Conservation (phyloP, 306 rosid species). For the Psophocarpus tetragonolobus region DNA sequence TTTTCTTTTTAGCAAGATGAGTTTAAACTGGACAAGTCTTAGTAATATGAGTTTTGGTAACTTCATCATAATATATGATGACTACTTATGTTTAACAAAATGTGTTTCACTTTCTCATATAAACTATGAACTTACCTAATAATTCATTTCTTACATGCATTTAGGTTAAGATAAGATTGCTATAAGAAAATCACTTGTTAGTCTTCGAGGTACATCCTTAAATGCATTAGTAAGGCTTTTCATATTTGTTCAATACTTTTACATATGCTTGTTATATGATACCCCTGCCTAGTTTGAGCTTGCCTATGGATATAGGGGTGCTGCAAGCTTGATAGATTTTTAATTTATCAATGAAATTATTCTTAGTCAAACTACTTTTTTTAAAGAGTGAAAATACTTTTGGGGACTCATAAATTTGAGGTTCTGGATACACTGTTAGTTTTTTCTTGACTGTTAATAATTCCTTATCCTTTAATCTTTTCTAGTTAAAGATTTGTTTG, state of each 20-base stretch:
- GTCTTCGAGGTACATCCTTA: conserved; percentile 51
- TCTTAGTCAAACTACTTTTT: conserved; percentile 13
- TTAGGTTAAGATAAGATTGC: conserved; percentile 58
- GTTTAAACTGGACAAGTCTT: not conserved
- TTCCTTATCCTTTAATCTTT: conserved; percentile 28
- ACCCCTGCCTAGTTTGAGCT: not conserved
- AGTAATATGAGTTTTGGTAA: not conserved
- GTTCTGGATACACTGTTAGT: conserved; percentile 76
- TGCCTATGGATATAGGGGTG: not conserved
- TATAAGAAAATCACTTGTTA: conserved; percentile 35
- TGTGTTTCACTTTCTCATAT: conserved; percentile 7
- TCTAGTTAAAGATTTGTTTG: not conserved
- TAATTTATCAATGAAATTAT: not conserved
- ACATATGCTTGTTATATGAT: conserved; percentile 8
- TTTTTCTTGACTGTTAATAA: not conserved
- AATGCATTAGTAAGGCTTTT: conserved; percentile 13
- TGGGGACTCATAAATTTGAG: conserved; percentile 56
- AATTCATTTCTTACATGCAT: conserved; percentile 31
- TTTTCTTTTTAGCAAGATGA: not conserved
- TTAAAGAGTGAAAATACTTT: conserved; percentile 48
- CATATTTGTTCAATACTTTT: not conserved
- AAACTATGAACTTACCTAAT: conserved; percentile 32
- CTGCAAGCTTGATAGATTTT: conserved; percentile 3
- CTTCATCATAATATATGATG: not conserved
- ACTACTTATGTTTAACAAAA: conserved; percentile 4